Percentiles rank a stretch among this genome's conserved stretches.
phyloP scores from a whole-genome alignment of 495 filamentous ascomycete genomes.

The Haplographium delicatum region DNA sequence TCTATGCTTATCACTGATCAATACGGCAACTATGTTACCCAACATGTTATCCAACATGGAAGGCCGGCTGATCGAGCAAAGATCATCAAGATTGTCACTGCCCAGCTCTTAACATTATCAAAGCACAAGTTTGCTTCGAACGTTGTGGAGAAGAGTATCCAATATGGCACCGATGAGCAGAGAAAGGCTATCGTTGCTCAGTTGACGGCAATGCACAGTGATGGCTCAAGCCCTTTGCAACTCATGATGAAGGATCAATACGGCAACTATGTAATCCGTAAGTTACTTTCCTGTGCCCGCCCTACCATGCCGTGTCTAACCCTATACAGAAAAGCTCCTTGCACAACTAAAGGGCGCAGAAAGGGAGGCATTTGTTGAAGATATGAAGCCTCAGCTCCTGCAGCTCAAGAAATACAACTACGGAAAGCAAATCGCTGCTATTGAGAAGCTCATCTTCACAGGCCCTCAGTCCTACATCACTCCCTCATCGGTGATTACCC shows the following conservation, averaged over 20 bases:
- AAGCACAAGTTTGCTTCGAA: slow-evolving; percentile 98
- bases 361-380: slow-evolving; percentile 58
- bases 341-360: slow-evolving; percentile 62
- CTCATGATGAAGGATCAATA: slow-evolving; percentile 85
- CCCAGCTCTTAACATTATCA: slow-evolving; percentile 66
- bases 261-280: slow-evolving; percentile 97
- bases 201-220: slow-evolving; percentile 53
- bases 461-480: slow-evolving; percentile 19
- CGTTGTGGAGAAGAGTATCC: slow-evolving; percentile 92
- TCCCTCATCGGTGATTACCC: slow-evolving; percentile 22
- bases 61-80: slow-evolving; percentile 65
- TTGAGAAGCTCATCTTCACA: slow-evolving; percentile 57
- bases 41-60: slow-evolving; percentile 87
- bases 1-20: slow-evolving; percentile 74
- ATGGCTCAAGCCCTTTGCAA: slow-evolving; percentile 63
- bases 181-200: slow-evolving; percentile 64
- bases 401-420: slow-evolving; percentile 67
- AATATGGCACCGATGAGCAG: slow-evolving; percentile 64
- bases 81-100: slow-evolving; percentile 69
- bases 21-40: slow-evolving; percentile 95
- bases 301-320: slow-evolving; percentile 1
- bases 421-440: slow-evolving; percentile 71
- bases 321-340: slow-evolving; percentile 67
- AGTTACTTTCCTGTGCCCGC: slow-evolving; percentile 35
- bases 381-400: slow-evolving; percentile 68